Evolutionary conservation across 2,329 filamentous ascomycete genomes (phyloP).

Genomic region (Hysterium pulicare): DNA sequence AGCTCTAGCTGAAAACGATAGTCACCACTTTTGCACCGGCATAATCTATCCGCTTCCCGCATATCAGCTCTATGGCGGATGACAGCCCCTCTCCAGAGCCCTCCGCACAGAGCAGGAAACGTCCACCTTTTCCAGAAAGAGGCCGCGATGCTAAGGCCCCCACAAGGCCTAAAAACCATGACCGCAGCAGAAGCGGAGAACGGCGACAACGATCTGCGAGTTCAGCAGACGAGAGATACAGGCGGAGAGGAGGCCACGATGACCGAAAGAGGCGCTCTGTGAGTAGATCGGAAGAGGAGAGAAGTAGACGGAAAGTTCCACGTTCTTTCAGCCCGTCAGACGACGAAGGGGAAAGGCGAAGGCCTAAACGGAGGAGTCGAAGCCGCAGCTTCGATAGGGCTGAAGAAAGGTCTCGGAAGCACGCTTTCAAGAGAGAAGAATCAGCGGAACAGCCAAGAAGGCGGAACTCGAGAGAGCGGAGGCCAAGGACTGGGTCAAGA

Average conservation of each 20-base stretch:
- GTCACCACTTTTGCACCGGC: not conserved
- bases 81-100: constrained; percentile 8
- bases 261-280: constrained; percentile 20
- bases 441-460: not conserved
- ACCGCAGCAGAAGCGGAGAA: constrained; percentile 9
- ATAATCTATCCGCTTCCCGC: constrained; percentile 1
- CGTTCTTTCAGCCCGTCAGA: not conserved
- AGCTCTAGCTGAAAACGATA: not conserved
- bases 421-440: constrained; percentile 7
- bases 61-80: constrained; percentile 1
- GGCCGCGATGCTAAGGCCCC: constrained; percentile 4
- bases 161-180: constrained; percentile 4
- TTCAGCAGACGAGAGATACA: constrained; percentile 19
- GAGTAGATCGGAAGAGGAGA: constrained; percentile 19
- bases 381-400: constrained; percentile 13
- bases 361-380: constrained; percentile 12
- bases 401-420: not conserved
- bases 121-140: constrained; percentile 2
- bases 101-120: constrained; percentile 6
- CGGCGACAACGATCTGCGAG: constrained; percentile 22
- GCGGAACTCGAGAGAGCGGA: not conserved
- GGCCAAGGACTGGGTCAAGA: not conserved
- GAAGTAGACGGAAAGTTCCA: constrained; percentile 9
- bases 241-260: constrained; percentile 5
- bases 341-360: not conserved